Percentiles rank a stretch among this genome's conserved stretches.
Conservation (phyloP, 208 protist species). For the Leishmania braziliensis region DNA sequence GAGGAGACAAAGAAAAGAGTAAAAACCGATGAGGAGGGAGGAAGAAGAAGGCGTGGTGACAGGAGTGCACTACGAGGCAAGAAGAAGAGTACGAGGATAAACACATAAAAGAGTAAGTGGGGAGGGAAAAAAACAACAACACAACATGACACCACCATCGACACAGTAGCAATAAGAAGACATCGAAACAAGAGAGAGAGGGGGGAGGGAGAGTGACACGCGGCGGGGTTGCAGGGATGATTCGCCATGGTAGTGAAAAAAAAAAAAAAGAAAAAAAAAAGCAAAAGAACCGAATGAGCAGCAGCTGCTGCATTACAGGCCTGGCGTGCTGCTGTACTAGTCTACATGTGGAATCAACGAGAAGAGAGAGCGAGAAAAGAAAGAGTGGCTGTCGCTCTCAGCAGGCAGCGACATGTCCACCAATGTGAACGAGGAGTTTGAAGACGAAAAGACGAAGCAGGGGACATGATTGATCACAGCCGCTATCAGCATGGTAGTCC, state of each 20-base stretch:
- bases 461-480: too few species aligned
- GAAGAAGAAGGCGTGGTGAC: neutral
- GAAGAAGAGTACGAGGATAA: neutral
- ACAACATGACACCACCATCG: neutral
- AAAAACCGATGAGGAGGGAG: neutral
- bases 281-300: neutral
- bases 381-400: neutral
- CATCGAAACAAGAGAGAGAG: neutral
- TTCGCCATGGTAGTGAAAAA: neutral
- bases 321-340: too few species aligned
- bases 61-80: neutral
- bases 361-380: neutral
- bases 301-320: neutral
- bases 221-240: too few species aligned
- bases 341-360: neutral
- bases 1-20: neutral
- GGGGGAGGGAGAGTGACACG: neutral
- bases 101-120: neutral
- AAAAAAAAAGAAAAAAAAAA: too few species aligned
- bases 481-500: neutral
- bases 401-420: neutral
- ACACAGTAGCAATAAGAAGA: too few species aligned
- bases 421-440: neutral
- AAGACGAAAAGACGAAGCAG: neutral
- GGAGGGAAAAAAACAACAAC: neutral